phyloP scores from a whole-genome alignment of 257 asterid species.

The Salvia rosmarinus region DNA sequence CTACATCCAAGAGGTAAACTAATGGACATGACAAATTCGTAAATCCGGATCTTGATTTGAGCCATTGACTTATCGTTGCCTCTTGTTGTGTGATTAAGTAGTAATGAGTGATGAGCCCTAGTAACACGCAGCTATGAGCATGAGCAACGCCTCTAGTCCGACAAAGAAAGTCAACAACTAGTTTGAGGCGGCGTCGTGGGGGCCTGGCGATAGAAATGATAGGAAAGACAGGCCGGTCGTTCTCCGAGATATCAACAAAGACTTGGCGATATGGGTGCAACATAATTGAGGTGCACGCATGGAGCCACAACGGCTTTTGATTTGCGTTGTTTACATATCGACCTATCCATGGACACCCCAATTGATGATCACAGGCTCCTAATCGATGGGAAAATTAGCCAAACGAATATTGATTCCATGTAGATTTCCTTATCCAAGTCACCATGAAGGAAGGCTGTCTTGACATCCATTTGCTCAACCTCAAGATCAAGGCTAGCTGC shows the following conservation, averaged over 20 bases:
- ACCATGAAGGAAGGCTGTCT: too few relatives aligned
- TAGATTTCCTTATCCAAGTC: too few relatives aligned
- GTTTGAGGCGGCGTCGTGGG: slow-evolving; percentile 31
- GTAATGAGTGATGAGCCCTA: neutral
- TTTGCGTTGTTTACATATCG: slow-evolving; percentile 74
- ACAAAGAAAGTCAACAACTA: slow-evolving; percentile 26
- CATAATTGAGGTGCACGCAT: slow-evolving; percentile 72
- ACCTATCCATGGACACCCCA: slow-evolving; percentile 44
- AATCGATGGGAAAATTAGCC: too few relatives aligned
- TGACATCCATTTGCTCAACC: too few relatives aligned
- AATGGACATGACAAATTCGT: neutral
- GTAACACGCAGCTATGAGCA: slow-evolving; percentile 41
- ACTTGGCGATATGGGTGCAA: slow-evolving; percentile 71
- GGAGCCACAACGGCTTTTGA: slow-evolving; percentile 75
- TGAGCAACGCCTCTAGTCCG: slow-evolving; percentile 28
- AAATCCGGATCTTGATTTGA: too few relatives aligned
- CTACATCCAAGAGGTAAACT: slow-evolving; percentile 65
- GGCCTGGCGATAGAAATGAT: slow-evolving; percentile 73
- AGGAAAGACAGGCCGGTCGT: slow-evolving; percentile 73
- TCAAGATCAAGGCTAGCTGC: too few relatives aligned
- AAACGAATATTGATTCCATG: too few relatives aligned
- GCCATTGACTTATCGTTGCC: neutral
- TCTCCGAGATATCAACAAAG: slow-evolving; percentile 87
- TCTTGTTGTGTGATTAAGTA: neutral
- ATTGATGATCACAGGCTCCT: slow-evolving; percentile 63